Evolutionary conservation across 768 basidiomycete species (phyloP).

Genomic region (Serendipita sp.): DNA sequence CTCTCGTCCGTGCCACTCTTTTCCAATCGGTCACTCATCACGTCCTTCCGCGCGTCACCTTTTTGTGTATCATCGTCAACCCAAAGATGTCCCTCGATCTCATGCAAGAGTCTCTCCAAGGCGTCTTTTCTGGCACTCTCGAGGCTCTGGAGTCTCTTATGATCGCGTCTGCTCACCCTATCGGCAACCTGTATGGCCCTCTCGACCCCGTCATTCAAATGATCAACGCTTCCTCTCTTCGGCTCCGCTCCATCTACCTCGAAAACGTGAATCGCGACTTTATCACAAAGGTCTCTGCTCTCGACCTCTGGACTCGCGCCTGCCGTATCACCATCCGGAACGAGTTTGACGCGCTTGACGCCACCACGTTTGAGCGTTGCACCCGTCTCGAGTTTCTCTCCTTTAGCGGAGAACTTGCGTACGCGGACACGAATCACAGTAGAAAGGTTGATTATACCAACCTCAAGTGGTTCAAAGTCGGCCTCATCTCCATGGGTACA

Average conservation of each 20-base stretch:
- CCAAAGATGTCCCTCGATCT: neutral
- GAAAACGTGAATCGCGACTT: constrained; percentile 1
- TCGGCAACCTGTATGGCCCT: neutral
- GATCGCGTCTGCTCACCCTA: neutral
- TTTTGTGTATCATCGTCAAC: constrained; percentile 2
- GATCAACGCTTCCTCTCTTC: neutral
- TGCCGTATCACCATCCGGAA: neutral
- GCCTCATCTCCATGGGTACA: neutral
- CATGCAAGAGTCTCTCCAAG: neutral
- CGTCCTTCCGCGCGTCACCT: neutral
- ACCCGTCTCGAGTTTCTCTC: neutral
- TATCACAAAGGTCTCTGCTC: neutral
- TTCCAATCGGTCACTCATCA: neutral
- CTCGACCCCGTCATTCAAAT: neutral
- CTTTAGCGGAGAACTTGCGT: neutral
- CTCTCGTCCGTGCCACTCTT: neutral
- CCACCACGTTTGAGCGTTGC: neutral
- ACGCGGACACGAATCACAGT: neutral
- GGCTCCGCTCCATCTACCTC: neutral
- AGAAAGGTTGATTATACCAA: neutral
- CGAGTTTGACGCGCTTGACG: neutral
- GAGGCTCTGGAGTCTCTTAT: neutral
- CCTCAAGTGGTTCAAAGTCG: constrained; percentile 1
- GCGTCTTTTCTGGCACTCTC: neutral
- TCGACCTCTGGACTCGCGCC: neutral